Base-by-base conservation (phyloP, 2,329 filamentous ascomycete species). In the Trichoderma polysporum region DNA sequence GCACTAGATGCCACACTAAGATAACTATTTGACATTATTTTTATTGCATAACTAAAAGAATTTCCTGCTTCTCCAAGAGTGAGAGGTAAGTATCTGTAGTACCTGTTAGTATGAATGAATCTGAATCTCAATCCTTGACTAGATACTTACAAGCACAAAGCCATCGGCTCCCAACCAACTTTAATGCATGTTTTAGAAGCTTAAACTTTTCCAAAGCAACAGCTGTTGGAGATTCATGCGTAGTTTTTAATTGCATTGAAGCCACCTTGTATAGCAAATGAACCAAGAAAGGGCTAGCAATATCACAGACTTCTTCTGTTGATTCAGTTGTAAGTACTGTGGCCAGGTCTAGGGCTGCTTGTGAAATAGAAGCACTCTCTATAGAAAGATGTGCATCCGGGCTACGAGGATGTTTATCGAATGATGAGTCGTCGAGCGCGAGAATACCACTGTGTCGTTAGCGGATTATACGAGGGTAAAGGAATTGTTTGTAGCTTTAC, bases 1-100 rank as follows among this genome's bases (percentile, higher is more conserved):
- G 3, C 3, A 39, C n/a, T 39, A 7, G 13, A 17, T 4, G 17
- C 17, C 29, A 4, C 15, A 17, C 29, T 33, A 25, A 10, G 3
- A 1, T 33, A 22, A 17, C 27, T 13, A 9, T 19, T 17, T 4
- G 10, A 17, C 33, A 41, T 6, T 1, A 13, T 27, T 56, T 9
- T 6, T 29, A 65, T 7, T 47, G 35, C 49, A 66, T 54, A n/a
- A 60, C 56, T 0, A 66, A 35, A 6, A 67, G 35, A n/a, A 67
- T 50, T 5, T 67, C 65, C 33, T 67, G 65, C 58, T 62, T 67
- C 27, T 67, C 59, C n/a, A 64, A 39, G 9, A 67, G 65, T 3
- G 59, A 67, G 3, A 67, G 37, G 19, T 67, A 67, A 4, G 59
- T 50, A 13, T 31, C 65, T 67, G 25, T 33, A 17, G 12, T 1